Percentiles rank a stretch among this genome's conserved stretches.
These are phyloP conservation scores for Nicotiana noctiflora DNA, from an alignment of 257 asterid species.

Conservation along the genomic window DNA sequence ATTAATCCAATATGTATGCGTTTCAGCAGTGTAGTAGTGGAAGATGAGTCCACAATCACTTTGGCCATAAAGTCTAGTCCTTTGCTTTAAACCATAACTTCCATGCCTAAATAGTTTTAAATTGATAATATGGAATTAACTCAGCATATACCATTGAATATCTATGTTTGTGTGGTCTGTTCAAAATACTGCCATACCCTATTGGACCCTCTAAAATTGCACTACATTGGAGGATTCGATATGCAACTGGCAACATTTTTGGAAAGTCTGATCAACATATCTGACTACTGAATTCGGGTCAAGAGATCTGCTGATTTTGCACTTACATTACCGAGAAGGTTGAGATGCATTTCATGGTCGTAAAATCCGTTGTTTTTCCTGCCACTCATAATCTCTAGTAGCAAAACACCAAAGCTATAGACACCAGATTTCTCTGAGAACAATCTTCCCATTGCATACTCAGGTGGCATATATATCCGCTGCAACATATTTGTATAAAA, in stretches of 20 bases:
- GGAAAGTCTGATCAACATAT: no score
- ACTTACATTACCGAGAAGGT: constrained; percentile 27
- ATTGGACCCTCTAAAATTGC: no score
- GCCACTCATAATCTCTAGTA: constrained; percentile 34
- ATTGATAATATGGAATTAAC: no score
- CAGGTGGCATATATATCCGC: constrained; percentile 39
- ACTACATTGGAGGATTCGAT: no score
- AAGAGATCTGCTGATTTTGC: background rate
- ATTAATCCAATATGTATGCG: constrained; percentile 40
- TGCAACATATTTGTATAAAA: constrained; percentile 11
- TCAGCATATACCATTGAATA: no score
- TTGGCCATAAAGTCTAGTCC: constrained; percentile 36
- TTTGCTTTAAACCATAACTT: constrained; percentile 42
- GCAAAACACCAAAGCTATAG: constrained; percentile 30
- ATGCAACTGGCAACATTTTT: no score
- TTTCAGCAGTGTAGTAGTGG: constrained; percentile 25
- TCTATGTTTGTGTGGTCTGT: no score
- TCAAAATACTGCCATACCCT: no score
- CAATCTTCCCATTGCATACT: constrained; percentile 28
- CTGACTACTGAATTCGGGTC: no score
- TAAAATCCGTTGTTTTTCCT: constrained; percentile 20
- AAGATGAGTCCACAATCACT: constrained; percentile 12
- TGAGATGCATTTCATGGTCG: constrained; percentile 15
- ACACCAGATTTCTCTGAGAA: constrained; percentile 32
- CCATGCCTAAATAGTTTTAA: constrained; percentile 45